Conservation (phyloP, 352 stramenopile species). For the Globisporangium ultimum region DNA sequence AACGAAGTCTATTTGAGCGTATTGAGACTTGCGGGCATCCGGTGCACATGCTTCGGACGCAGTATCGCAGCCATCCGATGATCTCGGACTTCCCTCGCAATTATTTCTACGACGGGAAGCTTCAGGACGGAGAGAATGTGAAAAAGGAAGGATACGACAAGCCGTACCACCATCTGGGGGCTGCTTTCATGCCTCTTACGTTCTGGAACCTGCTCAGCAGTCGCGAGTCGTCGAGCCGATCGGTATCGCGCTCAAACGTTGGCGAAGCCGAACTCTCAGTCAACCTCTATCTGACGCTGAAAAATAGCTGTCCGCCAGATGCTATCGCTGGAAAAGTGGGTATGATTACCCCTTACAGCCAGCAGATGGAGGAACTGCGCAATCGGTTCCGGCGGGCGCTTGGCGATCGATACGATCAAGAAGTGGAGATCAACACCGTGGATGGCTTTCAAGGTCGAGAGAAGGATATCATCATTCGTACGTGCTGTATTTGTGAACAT, state of each 20-base stretch:
- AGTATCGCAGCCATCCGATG: slow-evolving; percentile 82
- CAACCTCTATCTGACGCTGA: slow-evolving; percentile 85
- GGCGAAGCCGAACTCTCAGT: slow-evolving; percentile 82
- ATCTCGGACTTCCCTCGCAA: slow-evolving; percentile 83
- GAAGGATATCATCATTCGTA: slow-evolving; percentile 91
- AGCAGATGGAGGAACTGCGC: slow-evolving; percentile 86
- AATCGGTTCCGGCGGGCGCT: slow-evolving; percentile 52
- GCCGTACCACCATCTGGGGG: slow-evolving; percentile 72
- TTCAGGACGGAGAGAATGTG: slow-evolving; percentile 84
- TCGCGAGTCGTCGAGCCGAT: slow-evolving; percentile 65
- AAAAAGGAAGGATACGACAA: slow-evolving; percentile 56
- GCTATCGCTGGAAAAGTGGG: slow-evolving; percentile 78
- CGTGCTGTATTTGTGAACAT: slow-evolving; percentile 14
- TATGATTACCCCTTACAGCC: slow-evolving; percentile 89
- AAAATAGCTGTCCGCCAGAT: slow-evolving; percentile 78
- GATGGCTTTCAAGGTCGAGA: slow-evolving; percentile 91
- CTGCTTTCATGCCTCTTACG: slow-evolving; percentile 75
- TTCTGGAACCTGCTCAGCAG: slow-evolving; percentile 86
- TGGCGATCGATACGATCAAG: slow-evolving; percentile 67
- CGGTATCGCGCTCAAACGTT: slow-evolving; percentile 77
- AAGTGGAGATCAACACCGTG: slow-evolving; percentile 92
- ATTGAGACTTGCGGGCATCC: slow-evolving; percentile 86
- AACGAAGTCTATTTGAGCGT: slow-evolving; percentile 91
- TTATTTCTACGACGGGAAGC: slow-evolving; percentile 84
- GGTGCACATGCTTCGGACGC: slow-evolving; percentile 87